Evolutionary conservation across 352 stramenopile genomes (phyloP), one percentile per base, ranked within the genome.

Genomic region (Pythium monospermum): DNA sequence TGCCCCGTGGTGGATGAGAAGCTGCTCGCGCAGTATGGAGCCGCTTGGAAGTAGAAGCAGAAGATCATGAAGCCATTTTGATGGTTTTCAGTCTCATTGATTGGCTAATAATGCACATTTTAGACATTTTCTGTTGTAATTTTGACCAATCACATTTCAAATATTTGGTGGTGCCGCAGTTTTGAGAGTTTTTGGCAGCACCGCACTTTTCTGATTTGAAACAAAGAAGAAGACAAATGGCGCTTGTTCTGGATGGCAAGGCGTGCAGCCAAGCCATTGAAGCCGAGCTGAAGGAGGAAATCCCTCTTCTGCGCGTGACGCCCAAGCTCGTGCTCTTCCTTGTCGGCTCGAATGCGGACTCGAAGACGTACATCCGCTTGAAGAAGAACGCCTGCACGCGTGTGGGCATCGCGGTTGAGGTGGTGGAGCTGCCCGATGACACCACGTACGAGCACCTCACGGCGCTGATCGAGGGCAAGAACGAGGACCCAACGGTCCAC

Each of bases 311-410:
- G 35, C 52, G 33, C 19, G 49, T 79, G 10, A 66, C 57, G 22
- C 96, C 96, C 7, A 85, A 91, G 8, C 65, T 99, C 8, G 96
- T 94, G 33, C 84, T 99, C 2, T 80, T 99, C 32, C 78, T 99
- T 27, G 94, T 99, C 5, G 96, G 96, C 46, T 71, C 77, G 33
- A 83, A 96, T 35, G 74, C 73, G 21, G 95, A 98, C 69, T 98
- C 91, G 18, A 89, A 87, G 49, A 98, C 95, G 32, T 99, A 99
- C 61, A 92, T 99, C 28, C 87, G 94, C 4, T 97, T 98, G 80
- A 99, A 99, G 70, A 98, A 99, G 68, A 98, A 97, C 64, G 96
- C 96, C 15, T 98, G 91, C 68, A 87, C 68, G 19, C 92, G 98
- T 53, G 83, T 96, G 21, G 96, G 96, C 35, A 96, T 99, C 66